Evolutionary conservation across 345 rosid genomes (phyloP).

Genomic region (Populus nigra): DNA sequence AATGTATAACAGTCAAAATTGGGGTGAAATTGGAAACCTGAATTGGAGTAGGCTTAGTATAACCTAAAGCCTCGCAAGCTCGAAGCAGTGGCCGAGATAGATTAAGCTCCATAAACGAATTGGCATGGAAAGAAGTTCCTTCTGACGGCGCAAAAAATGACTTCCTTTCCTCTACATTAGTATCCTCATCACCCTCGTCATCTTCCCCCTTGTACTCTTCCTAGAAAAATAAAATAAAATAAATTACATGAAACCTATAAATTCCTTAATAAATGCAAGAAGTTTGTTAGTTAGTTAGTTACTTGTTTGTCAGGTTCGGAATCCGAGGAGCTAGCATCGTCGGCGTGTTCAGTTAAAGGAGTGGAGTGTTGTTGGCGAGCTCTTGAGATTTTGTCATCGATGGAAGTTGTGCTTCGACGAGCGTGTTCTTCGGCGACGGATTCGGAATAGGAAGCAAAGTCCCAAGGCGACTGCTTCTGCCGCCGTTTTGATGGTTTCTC

Average conservation of each 20-base stretch:
- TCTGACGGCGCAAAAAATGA: conserved; percentile 65
- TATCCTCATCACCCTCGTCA: conserved; percentile 38
- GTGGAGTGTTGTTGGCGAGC: conserved; percentile 45
- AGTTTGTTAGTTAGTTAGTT: background rate
- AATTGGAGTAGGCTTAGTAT: conserved; percentile 87
- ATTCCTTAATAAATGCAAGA: background rate
- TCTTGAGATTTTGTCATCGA: conserved; percentile 77
- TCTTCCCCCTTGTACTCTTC: conserved; percentile 69
- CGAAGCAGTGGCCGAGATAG: conserved; percentile 85
- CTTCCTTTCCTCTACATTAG: conserved; percentile 38
- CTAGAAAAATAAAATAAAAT: conserved; percentile 28
- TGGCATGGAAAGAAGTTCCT: conserved; percentile 78
- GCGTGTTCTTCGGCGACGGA: conserved; percentile 89
- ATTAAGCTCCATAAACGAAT: conserved; percentile 85
- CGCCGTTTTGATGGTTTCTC: conserved; percentile 22
- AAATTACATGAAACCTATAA: background rate
- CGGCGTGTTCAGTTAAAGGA: conserved; percentile 21
- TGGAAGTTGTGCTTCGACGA: conserved; percentile 85
- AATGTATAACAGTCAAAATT: background rate
- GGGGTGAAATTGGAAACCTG: conserved; percentile 45
- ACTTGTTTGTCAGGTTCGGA: conserved; percentile 69
- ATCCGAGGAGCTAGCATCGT: conserved; percentile 36
- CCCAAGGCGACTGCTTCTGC: conserved; percentile 78
- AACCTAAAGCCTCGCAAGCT: conserved; percentile 89
- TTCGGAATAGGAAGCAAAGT: conserved; percentile 75